These are phyloP conservation scores for Ligustrum vulgare DNA, from an alignment of 257 asterid genomes.

Conservation along the genomic window DNA sequence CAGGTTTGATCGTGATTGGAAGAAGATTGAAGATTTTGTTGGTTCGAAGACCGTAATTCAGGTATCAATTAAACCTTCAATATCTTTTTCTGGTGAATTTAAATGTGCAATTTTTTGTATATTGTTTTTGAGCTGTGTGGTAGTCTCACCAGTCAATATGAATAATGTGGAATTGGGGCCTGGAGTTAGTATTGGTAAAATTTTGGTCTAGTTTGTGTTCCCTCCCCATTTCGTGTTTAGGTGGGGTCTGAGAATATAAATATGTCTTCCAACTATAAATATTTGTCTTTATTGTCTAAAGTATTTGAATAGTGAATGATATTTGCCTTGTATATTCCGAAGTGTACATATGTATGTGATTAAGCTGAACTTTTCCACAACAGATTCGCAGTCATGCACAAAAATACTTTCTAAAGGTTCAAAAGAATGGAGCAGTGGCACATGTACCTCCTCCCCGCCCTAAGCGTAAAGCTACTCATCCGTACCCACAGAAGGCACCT, in stretches of 20 bases:
- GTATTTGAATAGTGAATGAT: background rate
- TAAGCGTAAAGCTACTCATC: slow-evolving; percentile 96
- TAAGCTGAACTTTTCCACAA: slow-evolving; percentile 11
- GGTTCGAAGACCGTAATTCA: slow-evolving; percentile 96
- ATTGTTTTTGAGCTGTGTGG: slow-evolving; percentile 8
- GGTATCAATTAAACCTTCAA: slow-evolving; percentile 40
- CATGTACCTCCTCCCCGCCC: slow-evolving; percentile 99
- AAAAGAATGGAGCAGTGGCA: slow-evolving; percentile 87
- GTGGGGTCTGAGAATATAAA: slow-evolving; percentile 8
- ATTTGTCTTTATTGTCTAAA: background rate
- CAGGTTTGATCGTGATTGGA: slow-evolving; percentile 99
- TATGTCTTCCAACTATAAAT: slow-evolving; percentile 10
- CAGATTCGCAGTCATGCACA: slow-evolving; percentile 99
- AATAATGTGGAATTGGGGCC: slow-evolving; percentile 12
- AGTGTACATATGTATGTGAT: slow-evolving; percentile 9
- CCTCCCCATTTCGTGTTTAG: slow-evolving; percentile 6
- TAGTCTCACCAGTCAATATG: slow-evolving; percentile 5
- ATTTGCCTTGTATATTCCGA: slow-evolving; percentile 11
- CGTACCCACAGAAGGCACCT: slow-evolving; percentile 94
- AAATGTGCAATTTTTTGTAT: background rate
- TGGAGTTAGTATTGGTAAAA: background rate
- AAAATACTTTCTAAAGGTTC: slow-evolving; percentile 90
- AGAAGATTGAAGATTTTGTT: slow-evolving; percentile 90
- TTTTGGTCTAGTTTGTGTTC: background rate
- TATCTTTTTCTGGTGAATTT: background rate